Conservation (phyloP, 768 basidiomycete genomes). For the Suillus ampliporus region DNA sequence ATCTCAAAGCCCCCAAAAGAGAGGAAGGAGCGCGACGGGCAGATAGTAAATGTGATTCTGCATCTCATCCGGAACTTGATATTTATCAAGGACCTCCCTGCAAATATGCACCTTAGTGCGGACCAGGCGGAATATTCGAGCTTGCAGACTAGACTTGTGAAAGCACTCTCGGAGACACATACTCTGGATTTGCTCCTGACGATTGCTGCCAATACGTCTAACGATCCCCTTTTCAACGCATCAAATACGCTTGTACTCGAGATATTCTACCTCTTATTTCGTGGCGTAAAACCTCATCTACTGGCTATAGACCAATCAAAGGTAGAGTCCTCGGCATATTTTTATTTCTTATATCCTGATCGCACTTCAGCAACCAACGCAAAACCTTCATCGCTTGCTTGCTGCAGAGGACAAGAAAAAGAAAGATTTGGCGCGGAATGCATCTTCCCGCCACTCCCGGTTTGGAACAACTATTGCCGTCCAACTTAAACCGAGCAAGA, state of each 20-base stretch:
- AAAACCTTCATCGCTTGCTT: conserved; percentile 76
- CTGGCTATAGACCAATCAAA: conserved; percentile 66
- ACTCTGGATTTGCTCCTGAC: conserved; percentile 83
- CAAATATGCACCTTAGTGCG: conserved; percentile 71
- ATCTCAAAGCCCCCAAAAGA: conserved; percentile 73
- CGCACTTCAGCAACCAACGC: conserved; percentile 61
- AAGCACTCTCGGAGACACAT: conserved; percentile 70
- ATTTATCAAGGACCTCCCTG: conserved; percentile 86
- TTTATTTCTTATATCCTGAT: conserved; percentile 19
- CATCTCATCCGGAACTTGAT: conserved; percentile 93
- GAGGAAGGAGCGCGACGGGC: conserved; percentile 78
- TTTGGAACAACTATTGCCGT: conserved; percentile 96
- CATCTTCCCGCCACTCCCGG: conserved; percentile 86
- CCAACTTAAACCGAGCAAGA: conserved; percentile 65
- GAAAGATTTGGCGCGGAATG: conserved; percentile 56
- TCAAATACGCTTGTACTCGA: conserved; percentile 94
- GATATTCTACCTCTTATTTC: conserved; percentile 89
- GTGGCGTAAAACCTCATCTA: conserved; percentile 72
- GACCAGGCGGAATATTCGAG: conserved; percentile 81
- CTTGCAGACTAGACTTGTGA: conserved; percentile 80
- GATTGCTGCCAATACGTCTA: conserved; percentile 76
- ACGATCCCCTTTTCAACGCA: conserved; percentile 79
- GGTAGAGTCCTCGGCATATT: conserved; percentile 42
- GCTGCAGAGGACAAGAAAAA: conserved; percentile 74
- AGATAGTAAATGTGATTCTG: conserved; percentile 86